Percentiles rank a stretch among this genome's conserved stretches.
phyloP scores from a whole-genome alignment of 2,329 filamentous ascomycete species.

The Dactylellina drechsleri region DNA sequence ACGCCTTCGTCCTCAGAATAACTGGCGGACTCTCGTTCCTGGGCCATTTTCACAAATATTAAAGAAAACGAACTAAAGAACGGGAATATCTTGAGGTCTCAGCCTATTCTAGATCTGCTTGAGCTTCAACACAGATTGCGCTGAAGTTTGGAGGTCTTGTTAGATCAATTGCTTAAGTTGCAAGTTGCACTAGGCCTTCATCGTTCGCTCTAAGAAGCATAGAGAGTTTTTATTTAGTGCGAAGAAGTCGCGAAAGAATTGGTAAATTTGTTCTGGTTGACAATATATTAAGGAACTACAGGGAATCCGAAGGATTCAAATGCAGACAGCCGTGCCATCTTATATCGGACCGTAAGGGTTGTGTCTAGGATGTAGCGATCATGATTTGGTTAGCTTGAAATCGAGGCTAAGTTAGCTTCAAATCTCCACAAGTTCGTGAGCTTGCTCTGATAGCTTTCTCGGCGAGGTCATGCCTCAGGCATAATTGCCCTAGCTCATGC shows the following conservation, averaged over 20 bases:
- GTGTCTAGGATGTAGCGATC: no score
- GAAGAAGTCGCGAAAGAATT: no score
- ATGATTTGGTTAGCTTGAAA: neutral
- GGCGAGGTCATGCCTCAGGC: slow-evolving; percentile 4
- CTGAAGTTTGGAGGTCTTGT: no score
- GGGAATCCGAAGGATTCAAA: slow-evolving; percentile 37
- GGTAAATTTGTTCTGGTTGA: no score
- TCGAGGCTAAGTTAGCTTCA: neutral
- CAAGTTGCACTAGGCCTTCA: no score
- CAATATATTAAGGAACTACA: neutral
- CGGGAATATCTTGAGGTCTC: neutral
- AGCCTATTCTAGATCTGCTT: neutral
- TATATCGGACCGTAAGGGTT: slow-evolving; percentile 18
- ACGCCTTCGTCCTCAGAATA: slow-evolving; percentile 32
- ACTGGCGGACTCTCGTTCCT: slow-evolving; percentile 16
- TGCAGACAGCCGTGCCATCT: slow-evolving; percentile 24
- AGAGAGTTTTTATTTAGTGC: no score
- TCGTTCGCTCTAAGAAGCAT: no score
- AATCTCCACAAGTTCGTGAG: neutral
- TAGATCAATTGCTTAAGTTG: no score
- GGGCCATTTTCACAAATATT: slow-evolving; percentile 9
- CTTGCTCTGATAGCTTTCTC: neutral
- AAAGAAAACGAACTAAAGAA: neutral
- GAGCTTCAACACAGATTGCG: no score
- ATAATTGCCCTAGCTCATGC: neutral